Percentiles rank a stretch among this genome's conserved stretches.
Conservation (phyloP, 768 basidiomycete species). For the Suillus ampliporus region DNA sequence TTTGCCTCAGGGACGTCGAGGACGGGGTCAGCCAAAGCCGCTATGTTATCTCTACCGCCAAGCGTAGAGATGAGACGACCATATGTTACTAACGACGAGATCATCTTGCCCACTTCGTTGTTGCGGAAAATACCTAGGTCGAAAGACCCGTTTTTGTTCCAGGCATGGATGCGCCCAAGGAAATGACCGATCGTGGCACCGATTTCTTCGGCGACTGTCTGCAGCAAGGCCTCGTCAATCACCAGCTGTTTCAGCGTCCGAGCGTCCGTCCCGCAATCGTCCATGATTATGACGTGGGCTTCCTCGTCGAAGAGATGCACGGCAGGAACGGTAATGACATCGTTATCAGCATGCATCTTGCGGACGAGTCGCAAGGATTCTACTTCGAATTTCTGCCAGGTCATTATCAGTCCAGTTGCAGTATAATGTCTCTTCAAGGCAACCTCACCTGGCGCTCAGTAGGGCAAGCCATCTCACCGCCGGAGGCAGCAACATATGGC, state of each 20-base stretch:
- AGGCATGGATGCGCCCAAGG: constrained; percentile 55
- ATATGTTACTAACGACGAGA: constrained; percentile 50
- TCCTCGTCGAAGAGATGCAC: constrained; percentile 56
- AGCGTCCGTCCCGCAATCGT: constrained; percentile 54
- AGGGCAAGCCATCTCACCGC: constrained; percentile 36
- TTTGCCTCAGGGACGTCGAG: constrained; percentile 44
- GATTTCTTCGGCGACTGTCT: constrained; percentile 45
- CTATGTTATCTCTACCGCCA: constrained; percentile 34
- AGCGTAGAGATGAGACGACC: constrained; percentile 50
- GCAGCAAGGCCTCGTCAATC: constrained; percentile 38
- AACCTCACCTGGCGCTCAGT: constrained; percentile 58
- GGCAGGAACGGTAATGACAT: constrained; percentile 51
- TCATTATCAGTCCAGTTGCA: constrained; percentile 26
- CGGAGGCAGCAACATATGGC: constrained; percentile 43
- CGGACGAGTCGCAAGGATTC: constrained; percentile 54
- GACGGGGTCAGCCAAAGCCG: constrained; percentile 45
- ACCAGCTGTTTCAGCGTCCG: constrained; percentile 48
- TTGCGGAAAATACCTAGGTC: constrained; percentile 45
- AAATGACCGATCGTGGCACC: constrained; percentile 61
- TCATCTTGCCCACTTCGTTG: constrained; percentile 45
- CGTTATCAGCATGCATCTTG: constrained; percentile 35
- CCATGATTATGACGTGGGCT: constrained; percentile 62
- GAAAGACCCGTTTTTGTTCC: constrained; percentile 40
- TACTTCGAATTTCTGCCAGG: constrained; percentile 47
- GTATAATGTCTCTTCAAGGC: constrained; percentile 3